Conservation (phyloP, 208 protist species). For the Leishmania turanica region DNA sequence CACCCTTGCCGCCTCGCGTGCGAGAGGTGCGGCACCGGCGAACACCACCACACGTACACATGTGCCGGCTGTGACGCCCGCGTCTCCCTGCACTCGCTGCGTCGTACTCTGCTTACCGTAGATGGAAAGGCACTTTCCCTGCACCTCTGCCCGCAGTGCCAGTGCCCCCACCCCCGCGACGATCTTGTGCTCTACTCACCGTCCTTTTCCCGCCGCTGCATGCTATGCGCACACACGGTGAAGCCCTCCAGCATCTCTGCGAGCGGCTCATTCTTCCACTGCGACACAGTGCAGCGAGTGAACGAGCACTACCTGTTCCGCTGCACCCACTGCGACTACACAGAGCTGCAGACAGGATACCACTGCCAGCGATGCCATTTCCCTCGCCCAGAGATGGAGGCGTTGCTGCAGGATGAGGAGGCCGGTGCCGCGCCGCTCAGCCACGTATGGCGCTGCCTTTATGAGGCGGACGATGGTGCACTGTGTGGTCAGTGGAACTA, state of each 20-base stretch:
- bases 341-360: conserved; percentile 55
- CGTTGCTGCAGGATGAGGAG: not conserved
- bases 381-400: conserved; percentile 50
- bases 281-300: conserved; percentile 43
- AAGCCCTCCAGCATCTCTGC: conserved; percentile 4
- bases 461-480: conserved; percentile 34
- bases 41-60: conserved; percentile 39
- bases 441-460: conserved; percentile 72
- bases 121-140: conserved; percentile 29
- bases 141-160: conserved; percentile 60
- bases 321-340: conserved; percentile 42
- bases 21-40: conserved; percentile 34
- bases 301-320: conserved; percentile 73
- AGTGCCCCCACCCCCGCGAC: conserved; percentile 66
- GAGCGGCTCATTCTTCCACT: conserved; percentile 43
- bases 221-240: conserved; percentile 55
- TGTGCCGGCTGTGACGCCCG: conserved; percentile 44
- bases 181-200: conserved; percentile 49
- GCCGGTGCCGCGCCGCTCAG: conserved; percentile 14
- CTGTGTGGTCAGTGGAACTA: conserved; percentile 82
- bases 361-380: conserved; percentile 57
- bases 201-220: conserved; percentile 61
- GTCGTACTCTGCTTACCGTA: conserved; percentile 6
- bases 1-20: conserved; percentile 60
- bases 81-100: conserved; percentile 11